phyloP scores from a whole-genome alignment of 306 rosid species.

The Ceratonia siliqua region DNA sequence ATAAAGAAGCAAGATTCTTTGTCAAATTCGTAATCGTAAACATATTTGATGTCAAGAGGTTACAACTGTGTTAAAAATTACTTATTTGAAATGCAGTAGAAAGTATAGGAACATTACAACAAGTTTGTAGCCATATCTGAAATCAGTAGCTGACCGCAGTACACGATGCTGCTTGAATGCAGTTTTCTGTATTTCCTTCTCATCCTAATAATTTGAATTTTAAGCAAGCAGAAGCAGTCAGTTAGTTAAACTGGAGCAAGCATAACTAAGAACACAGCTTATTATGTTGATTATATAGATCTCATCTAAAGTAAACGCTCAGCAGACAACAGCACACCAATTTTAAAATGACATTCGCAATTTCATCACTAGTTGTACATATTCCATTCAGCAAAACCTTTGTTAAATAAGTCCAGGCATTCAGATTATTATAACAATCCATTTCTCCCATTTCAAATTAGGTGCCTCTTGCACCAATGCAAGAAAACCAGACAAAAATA shows the following conservation, averaged over 20 bases:
- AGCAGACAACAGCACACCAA: not conserved
- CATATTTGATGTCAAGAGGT: slow-evolving; percentile 1
- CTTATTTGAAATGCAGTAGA: not conserved
- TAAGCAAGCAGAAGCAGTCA: slow-evolving; percentile 18
- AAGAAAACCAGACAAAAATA: not conserved
- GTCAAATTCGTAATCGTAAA: not conserved
- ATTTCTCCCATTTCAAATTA: not conserved
- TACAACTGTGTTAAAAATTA: not conserved
- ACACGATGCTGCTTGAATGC: slow-evolving; percentile 75
- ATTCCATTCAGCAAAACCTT: not conserved
- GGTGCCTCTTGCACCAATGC: not conserved
- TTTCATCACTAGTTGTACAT: not conserved
- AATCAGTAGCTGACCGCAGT: slow-evolving; percentile 67
- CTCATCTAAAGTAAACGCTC: not conserved
- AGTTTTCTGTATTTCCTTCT: slow-evolving; percentile 84
- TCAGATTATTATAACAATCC: not conserved
- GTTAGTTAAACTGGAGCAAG: slow-evolving; percentile 1
- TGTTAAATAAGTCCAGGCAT: not conserved
- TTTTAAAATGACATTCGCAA: not conserved
- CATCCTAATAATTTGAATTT: slow-evolving; percentile 68
- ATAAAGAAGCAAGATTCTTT: not conserved
- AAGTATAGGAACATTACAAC: slow-evolving; percentile 57
- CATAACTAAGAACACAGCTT: not conserved
- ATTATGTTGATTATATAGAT: not conserved
- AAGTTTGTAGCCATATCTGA: slow-evolving; percentile 95